Conservation (phyloP, 371 early-diverging fungal species). For the Saksenaea oblongispora region DNA sequence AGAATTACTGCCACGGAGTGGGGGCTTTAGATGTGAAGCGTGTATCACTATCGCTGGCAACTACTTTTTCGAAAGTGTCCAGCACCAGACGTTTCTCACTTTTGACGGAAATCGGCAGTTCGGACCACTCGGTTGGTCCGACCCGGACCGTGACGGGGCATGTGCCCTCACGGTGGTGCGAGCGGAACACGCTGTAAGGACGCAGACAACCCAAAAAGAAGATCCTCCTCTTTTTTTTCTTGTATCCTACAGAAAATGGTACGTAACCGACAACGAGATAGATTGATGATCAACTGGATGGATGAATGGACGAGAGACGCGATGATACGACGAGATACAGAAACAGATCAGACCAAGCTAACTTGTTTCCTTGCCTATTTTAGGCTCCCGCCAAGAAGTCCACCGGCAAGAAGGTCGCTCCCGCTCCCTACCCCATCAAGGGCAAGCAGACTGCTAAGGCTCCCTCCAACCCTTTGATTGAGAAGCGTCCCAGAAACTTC, state of each 20-base stretch:
- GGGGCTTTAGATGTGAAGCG: too few species aligned
- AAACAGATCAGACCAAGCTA: background rate
- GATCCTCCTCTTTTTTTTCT: conserved; percentile 10
- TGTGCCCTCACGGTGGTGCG: background rate
- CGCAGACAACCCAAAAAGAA: background rate
- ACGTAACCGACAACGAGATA: background rate
- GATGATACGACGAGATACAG: background rate
- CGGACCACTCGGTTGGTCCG: background rate
- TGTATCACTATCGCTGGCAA: too few species aligned
- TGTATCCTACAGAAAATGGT: conserved; percentile 10
- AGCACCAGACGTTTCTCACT: too few species aligned
- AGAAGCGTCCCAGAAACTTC: conserved; percentile 92
- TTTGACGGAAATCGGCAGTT: too few species aligned
- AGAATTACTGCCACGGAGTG: too few species aligned
- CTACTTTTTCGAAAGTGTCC: too few species aligned
- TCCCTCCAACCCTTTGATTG: conserved; percentile 87
- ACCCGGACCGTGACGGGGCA: background rate
- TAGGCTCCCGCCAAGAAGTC: conserved; percentile 57
- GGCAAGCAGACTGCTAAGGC: conserved; percentile 72
- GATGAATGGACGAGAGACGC: conserved; percentile 15
- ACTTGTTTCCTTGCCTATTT: background rate
- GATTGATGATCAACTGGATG: conserved; percentile 6
- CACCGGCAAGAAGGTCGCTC: conserved; percentile 89
- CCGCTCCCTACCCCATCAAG: conserved; percentile 83
- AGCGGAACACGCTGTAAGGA: background rate